Evolutionary conservation across 1,284 basidiomycete genomes (phyloP).

Genomic region (Anthracocystis walkeri): DNA sequence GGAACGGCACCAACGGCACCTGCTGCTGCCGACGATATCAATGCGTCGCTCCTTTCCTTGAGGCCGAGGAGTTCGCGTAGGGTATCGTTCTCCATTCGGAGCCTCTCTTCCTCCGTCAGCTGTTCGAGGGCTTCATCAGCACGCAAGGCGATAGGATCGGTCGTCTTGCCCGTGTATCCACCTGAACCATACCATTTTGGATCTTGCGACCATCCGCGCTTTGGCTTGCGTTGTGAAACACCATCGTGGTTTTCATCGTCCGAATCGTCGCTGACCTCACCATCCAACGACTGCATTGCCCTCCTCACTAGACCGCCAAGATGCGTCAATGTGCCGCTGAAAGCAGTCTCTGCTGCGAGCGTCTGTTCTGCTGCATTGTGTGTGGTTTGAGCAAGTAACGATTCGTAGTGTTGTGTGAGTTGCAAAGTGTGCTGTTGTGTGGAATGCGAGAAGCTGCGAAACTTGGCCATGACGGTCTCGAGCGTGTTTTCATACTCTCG

Average conservation of each 20-base stretch:
- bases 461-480: constrained; percentile 96
- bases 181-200: constrained; percentile 62
- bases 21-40: constrained; percentile 13
- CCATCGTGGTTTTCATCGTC: constrained; percentile 22
- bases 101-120: constrained; percentile 60
- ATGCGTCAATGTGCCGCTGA: constrained; percentile 53
- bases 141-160: constrained; percentile 49
- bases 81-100: constrained; percentile 64
- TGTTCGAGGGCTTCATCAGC: constrained; percentile 58
- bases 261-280: constrained; percentile 44
- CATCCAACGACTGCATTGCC: constrained; percentile 57
- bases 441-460: constrained; percentile 88
- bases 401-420: constrained; percentile 90
- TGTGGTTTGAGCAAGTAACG: constrained; percentile 74
- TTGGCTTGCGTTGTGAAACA: constrained; percentile 13
- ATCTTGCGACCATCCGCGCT: constrained; percentile 47
- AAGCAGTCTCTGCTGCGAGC: constrained; percentile 50
- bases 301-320: constrained; percentile 57
- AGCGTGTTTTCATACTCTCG: constrained; percentile 95
- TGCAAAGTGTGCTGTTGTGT: constrained; percentile 91
- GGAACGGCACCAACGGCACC: neutral
- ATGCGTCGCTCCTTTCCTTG: constrained; percentile 50
- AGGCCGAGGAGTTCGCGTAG: constrained; percentile 60
- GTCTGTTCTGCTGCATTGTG: constrained; percentile 54
- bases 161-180: constrained; percentile 60